Percentiles rank a stretch among this genome's conserved stretches.
Evolutionary conservation across 768 basidiomycete species (phyloP).

Genomic region (Fomitopsis serialis): DNA sequence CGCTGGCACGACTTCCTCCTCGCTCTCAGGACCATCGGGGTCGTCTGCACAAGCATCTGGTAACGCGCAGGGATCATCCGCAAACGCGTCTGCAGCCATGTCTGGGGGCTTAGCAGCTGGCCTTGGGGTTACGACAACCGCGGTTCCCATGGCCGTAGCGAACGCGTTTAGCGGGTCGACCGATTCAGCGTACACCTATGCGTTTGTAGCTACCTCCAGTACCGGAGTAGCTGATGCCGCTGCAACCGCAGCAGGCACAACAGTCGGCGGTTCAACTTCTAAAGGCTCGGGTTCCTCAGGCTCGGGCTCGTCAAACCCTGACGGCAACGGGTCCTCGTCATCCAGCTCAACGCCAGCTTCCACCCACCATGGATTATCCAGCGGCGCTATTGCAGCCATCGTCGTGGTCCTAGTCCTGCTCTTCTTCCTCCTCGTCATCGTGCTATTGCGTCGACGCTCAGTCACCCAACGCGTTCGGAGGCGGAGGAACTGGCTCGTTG

Average conservation of each 20-base stretch:
- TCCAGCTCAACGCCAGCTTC: slow-evolving; percentile 1
- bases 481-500: slow-evolving; percentile 40
- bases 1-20: neutral
- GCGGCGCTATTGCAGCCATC: slow-evolving; percentile 45
- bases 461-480: slow-evolving; percentile 37
- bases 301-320: neutral
- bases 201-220: neutral
- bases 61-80: neutral
- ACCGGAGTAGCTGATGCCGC: neutral
- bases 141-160: neutral
- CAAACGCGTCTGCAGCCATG: neutral
- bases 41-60: neutral
- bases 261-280: neutral
- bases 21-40: neutral
- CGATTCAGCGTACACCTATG: neutral
- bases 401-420: slow-evolving; percentile 24
- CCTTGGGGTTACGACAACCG: neutral
- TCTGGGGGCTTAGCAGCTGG: neutral
- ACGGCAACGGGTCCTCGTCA: neutral
- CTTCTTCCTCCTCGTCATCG: slow-evolving; percentile 30
- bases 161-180: neutral
- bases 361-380: slow-evolving; percentile 30
- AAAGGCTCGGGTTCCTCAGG: neutral
- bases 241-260: neutral
- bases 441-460: slow-evolving; percentile 43